Base-by-base conservation (phyloP, 345 rosid genomes). In the Bruguiera gymnorhiza region DNA sequence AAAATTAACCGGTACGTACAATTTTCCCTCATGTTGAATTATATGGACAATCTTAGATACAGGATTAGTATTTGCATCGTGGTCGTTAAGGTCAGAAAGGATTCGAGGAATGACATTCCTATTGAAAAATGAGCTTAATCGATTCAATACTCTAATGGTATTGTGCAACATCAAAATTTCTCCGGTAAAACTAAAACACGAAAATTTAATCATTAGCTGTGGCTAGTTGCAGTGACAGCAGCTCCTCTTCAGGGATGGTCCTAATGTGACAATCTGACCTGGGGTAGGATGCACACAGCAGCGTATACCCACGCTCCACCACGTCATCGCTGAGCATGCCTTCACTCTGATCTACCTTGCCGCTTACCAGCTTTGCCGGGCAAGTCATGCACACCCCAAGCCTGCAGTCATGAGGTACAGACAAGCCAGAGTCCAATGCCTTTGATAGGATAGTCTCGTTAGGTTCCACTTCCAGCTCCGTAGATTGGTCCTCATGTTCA, bases 331-430 rank as follows among this genome's bases (percentile, higher is more conserved):
- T 92, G 32, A 92, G 88, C 99, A 92, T 95, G 16, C 99, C 97
- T 23, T 87, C 99, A 71, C 97, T 88, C 83, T 95, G 97, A 83
- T 95, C 97, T 10, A 95, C 96, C 0, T 81, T 57, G 20, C 99
- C 97, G 15, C 82, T 74, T 2, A 92, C 30, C 13, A 95, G 88
- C 73, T 75, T 82, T 27, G 97, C 99, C 8, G 97, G 99, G 77
- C 97, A 95, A 34, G 99, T 95, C 97, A 92, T 95, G 87, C 97
- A 95, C 57, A 95, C 99, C 20, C 97, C 97, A 52, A 95, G 97
- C 56, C 88, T 86, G 81, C 99, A 95, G 71, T 92, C 99, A 71
- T 95, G 90, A 1, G 97, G 96, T 32, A 90, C 89, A 6, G 76
- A 53, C 69, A 95, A 31, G 9, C 99, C 99, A 6, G 82, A 75